These are phyloP conservation scores for Rhynchospora pubera DNA, from an alignment of 176 grass and related monocot genomes.

Conservation along the genomic window DNA sequence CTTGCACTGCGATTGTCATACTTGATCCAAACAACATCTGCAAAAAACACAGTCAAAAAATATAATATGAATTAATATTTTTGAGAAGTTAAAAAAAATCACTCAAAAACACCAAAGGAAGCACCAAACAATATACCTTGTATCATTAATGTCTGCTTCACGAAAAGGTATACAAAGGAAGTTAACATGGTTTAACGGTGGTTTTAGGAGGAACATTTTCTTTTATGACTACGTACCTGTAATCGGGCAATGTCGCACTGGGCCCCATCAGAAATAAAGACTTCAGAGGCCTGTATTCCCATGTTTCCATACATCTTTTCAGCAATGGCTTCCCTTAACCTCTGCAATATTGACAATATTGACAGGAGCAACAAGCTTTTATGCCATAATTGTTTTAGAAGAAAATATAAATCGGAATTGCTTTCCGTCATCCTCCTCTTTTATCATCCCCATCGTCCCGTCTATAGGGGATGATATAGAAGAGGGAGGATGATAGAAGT, in stretches of 20 bases:
- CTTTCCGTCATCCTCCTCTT: too few species aligned
- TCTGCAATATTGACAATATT: constrained; percentile 43
- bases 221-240: constrained; percentile 36
- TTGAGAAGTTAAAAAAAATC: not conserved
- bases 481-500: too few species aligned
- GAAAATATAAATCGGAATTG: too few species aligned
- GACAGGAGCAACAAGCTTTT: not conserved
- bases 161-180: not conserved
- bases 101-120: not conserved
- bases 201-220: not conserved
- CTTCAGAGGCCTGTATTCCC: constrained; percentile 54
- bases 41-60: not conserved
- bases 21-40: constrained; percentile 72
- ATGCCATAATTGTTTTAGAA: not conserved
- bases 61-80: constrained; percentile 10
- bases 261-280: constrained; percentile 88
- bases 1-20: constrained; percentile 79
- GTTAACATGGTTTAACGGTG: not conserved
- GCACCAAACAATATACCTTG: not conserved
- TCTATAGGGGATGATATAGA: too few species aligned
- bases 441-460: too few species aligned
- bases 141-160: not conserved
- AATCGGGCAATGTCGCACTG: constrained; percentile 84
- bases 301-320: constrained; percentile 49
- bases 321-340: constrained; percentile 59